Evolutionary conservation across 2,329 filamentous ascomycete species (phyloP).

Genomic region (Drechslerella dactyloides): DNA sequence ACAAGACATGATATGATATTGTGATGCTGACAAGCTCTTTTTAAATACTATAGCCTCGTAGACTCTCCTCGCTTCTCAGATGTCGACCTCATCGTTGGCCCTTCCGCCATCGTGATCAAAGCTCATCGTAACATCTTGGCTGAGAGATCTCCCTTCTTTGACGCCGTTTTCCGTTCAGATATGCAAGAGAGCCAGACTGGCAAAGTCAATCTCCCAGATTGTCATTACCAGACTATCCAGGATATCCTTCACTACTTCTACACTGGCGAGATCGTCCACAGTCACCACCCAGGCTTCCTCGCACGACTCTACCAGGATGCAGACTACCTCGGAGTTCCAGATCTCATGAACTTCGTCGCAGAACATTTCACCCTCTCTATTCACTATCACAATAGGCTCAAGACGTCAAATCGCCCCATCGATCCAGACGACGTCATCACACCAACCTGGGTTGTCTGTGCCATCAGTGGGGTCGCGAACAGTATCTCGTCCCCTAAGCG

Average conservation of each 20-base stretch:
- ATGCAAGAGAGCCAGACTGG: not conserved
- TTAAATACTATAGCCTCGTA: constrained; percentile 3
- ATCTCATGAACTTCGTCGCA: not conserved
- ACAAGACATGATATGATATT: too few species aligned
- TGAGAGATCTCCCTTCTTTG: constrained; percentile 23
- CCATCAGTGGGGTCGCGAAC: not conserved
- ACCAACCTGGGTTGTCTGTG: not conserved
- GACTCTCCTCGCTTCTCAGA: constrained; percentile 22
- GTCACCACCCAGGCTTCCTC: constrained; percentile 9
- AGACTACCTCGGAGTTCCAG: not conserved
- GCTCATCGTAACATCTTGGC: constrained; percentile 15
- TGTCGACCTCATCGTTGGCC: constrained; percentile 16
- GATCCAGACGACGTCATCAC: not conserved
- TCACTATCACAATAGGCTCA: not conserved
- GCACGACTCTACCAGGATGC: constrained; percentile 21
- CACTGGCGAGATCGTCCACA: constrained; percentile 14
- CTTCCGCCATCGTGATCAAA: not conserved
- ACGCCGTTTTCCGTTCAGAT: not conserved
- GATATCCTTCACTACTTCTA: constrained; percentile 11
- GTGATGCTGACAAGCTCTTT: too few species aligned
- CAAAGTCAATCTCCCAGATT: constrained; percentile 3
- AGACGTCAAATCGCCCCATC: not conserved
- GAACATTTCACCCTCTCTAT: not conserved
- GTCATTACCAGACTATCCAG: constrained; percentile 5
- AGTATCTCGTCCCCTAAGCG: not conserved